Base-by-base conservation (phyloP, 805 yeast species). In the Allodekkera sacchari region DNA sequence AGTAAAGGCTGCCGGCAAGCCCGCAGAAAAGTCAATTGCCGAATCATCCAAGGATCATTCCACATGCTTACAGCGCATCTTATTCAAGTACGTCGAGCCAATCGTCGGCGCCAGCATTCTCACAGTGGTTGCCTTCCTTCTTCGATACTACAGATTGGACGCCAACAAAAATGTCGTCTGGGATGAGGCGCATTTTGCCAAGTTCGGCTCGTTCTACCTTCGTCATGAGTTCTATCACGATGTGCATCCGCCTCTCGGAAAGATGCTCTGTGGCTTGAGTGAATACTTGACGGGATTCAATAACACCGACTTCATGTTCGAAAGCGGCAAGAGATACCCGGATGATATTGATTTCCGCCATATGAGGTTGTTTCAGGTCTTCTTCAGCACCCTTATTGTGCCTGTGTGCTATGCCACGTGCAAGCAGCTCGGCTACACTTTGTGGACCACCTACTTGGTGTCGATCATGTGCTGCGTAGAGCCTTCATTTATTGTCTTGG, bases 171-270 rank as follows among this genome's bases (percentile, higher is more conserved):
- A 64, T 33, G 89, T 83, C 29, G 79, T 81, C 7, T 83, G 94
- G 94, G 94, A 83, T 60, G 94, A 83, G 55, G 92, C 94, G 5
- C 94, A 83, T 63, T 83, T 83, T 53, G 98, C 96, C 31, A 92
- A 89, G 55, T 89, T 89, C 55, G 97, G 96, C 20, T 79, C 95
- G 9, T 80, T 84, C 55, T 89, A 89, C 57, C 64, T 89, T 40
- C 77, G 64, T 43, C 92, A 84, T 45, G 94, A 84, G 48, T 85
- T 83, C 53, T 89, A 88, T 57, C 94, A 84, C 53, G 98, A 89
- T 58, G 96, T 89, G 21, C 98, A 89, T 59, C 98, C 98, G 30
- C 98, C 98, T 2, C 64, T 89, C 47, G 97, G 96, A 15, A 89
- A 89, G 58, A 79, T 89, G 81, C 67, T 92, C 38, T 83, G 85